Evolutionary conservation across 805 yeast genomes (phyloP).

Genomic region (Wickerhamomyces sydowiorum): DNA sequence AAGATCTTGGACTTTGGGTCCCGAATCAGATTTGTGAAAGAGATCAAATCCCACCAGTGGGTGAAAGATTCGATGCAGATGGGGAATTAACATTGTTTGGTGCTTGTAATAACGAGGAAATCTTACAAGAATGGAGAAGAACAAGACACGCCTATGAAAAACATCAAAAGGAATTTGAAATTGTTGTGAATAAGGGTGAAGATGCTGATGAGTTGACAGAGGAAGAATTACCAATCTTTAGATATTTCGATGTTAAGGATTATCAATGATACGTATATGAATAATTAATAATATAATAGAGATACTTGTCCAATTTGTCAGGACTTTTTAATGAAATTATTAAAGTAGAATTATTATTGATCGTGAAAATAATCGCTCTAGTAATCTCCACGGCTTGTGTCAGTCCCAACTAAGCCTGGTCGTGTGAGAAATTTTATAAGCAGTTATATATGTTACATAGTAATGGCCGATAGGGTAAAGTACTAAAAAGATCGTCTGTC

Average conservation of each 20-base stretch:
- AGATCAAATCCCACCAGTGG: constrained; percentile 20
- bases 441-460: no score
- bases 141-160: constrained; percentile 24
- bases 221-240: constrained; percentile 31
- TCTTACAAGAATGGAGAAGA: constrained; percentile 33
- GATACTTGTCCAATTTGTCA: no score
- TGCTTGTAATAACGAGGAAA: constrained; percentile 30
- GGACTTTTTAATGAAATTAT: no score
- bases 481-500: no score
- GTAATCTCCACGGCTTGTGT: no score
- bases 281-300: no score
- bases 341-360: no score
- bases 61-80: constrained; percentile 19
- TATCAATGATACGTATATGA: no score
- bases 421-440: no score
- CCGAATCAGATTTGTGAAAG: constrained; percentile 33
- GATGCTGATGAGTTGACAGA: constrained; percentile 13
- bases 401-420: no score
- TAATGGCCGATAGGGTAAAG: no score
- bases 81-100: constrained; percentile 29
- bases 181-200: constrained; percentile 15
- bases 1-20: constrained; percentile 42
- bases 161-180: constrained; percentile 22
- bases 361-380: no score
- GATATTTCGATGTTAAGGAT: constrained; percentile 19